Evolutionary conservation across 805 yeast species (phyloP).

Genomic region (Kodamaea sagamina): DNA sequence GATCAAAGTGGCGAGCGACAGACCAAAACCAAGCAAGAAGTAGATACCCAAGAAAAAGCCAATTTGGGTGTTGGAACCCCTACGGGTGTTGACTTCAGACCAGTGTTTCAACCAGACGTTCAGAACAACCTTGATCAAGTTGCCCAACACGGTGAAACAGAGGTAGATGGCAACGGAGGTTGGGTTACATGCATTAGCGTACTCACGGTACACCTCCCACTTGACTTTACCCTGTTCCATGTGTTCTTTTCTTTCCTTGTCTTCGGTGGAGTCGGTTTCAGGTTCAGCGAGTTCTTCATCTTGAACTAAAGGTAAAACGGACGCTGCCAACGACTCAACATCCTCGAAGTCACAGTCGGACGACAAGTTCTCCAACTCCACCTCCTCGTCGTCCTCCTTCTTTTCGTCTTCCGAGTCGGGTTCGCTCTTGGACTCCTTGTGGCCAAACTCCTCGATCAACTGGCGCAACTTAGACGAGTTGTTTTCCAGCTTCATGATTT

Average conservation of each 20-base stretch:
- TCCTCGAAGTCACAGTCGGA: constrained; percentile 21
- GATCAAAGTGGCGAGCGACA: constrained; percentile 58
- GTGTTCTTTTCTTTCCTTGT: constrained; percentile 58
- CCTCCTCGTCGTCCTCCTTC: constrained; percentile 23
- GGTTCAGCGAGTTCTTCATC: constrained; percentile 45
- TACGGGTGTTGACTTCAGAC: constrained; percentile 83
- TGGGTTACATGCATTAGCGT: constrained; percentile 86
- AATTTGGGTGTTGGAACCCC: constrained; percentile 74
- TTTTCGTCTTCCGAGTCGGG: constrained; percentile 13
- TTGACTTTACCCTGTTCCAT: constrained; percentile 93
- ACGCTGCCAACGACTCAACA: constrained; percentile 5
- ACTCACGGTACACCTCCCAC: constrained; percentile 78
- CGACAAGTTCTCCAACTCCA: constrained; percentile 22
- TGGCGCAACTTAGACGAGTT: constrained; percentile 49
- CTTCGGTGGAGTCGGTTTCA: constrained; percentile 33
- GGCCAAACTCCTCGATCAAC: constrained; percentile 65
- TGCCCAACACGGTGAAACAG: constrained; percentile 55
- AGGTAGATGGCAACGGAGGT: constrained; percentile 61
- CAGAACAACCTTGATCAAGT: constrained; percentile 62
- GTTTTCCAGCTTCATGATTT: constrained; percentile 43
- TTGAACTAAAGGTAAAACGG: constrained; percentile 8
- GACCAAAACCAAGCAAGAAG: constrained; percentile 68
- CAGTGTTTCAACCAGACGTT: constrained; percentile 96
- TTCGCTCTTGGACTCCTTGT: constrained; percentile 24
- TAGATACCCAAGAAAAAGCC: constrained; percentile 73